Conservation (phyloP, 345 rosid species). For the Diplotaxis tenuifolia region DNA sequence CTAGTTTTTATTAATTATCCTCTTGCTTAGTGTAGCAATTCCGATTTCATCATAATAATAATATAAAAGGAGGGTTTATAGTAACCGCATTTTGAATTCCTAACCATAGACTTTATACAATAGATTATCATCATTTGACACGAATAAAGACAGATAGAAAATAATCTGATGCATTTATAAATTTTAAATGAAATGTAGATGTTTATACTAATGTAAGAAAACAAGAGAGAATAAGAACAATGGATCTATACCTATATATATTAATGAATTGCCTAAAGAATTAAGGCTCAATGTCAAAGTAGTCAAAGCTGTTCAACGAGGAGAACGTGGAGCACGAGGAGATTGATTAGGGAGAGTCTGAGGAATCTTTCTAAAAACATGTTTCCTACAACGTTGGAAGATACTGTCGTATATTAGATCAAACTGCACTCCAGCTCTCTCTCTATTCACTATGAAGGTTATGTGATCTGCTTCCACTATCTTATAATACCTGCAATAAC, state of each 20-base stretch:
- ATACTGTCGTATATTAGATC: slow-evolving; percentile 91
- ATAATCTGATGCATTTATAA: not conserved
- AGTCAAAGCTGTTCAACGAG: slow-evolving; percentile 25
- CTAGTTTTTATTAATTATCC: no score
- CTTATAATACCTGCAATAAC: slow-evolving; percentile 83
- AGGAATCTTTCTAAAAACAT: slow-evolving; percentile 61
- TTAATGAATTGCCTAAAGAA: slow-evolving; percentile 15
- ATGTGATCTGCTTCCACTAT: slow-evolving; percentile 94
- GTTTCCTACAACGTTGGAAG: slow-evolving; percentile 91
- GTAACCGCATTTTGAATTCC: not conserved
- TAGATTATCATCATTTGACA: not conserved
- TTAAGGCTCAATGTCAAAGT: slow-evolving; percentile 23
- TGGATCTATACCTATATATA: not conserved
- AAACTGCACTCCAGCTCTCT: slow-evolving; percentile 91
- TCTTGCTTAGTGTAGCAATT: no score
- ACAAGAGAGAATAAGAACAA: not conserved
- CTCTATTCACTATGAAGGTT: slow-evolving; percentile 76
- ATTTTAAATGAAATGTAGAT: not conserved
- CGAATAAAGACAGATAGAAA: not conserved
- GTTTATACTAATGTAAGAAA: not conserved
- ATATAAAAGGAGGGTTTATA: not conserved
- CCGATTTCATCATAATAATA: no score
- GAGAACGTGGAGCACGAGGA: slow-evolving; percentile 27
- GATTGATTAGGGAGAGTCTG: slow-evolving; percentile 58
- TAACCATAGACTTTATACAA: not conserved